A percentile compares a stretch with the other conserved stretches of the same genome.
phyloP scores from a whole-genome alignment of 2,329 filamentous ascomycete species.

The Alternaria arbusti region DNA sequence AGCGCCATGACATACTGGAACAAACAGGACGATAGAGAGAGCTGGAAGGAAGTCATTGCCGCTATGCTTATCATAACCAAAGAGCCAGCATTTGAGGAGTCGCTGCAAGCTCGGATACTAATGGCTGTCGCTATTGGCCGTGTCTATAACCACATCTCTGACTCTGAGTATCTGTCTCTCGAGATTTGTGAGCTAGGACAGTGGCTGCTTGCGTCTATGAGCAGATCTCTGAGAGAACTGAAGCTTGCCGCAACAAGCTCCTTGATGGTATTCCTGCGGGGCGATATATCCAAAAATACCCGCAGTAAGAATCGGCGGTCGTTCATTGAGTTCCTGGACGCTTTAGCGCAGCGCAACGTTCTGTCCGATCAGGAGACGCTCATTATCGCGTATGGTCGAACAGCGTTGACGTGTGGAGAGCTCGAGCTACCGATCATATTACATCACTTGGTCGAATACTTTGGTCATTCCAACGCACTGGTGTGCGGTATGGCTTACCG shows the following conservation, averaged over 20 bases:
- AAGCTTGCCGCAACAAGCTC: slow-evolving; percentile 78
- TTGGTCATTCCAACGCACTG: slow-evolving; percentile 82
- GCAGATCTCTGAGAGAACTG: slow-evolving; percentile 84
- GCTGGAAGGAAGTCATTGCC: slow-evolving; percentile 43
- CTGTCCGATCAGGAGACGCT: slow-evolving; percentile 79
- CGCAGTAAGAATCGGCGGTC: slow-evolving; percentile 70
- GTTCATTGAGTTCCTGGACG: slow-evolving; percentile 73
- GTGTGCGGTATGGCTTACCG: slow-evolving; percentile 82
- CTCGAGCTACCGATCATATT: slow-evolving; percentile 87
- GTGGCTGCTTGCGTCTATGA: slow-evolving; percentile 81
- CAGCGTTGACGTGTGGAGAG: slow-evolving; percentile 76
- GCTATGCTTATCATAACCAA: slow-evolving; percentile 39
- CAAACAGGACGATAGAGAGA: slow-evolving; percentile 17
- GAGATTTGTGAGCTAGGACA: slow-evolving; percentile 72
- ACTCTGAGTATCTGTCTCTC: slow-evolving; percentile 68
- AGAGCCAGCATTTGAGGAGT: slow-evolving; percentile 37
- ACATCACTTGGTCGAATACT: slow-evolving; percentile 81
- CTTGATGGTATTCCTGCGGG: slow-evolving; percentile 69
- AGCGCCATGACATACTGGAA: slow-evolving; percentile 33
- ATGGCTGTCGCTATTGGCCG: slow-evolving; percentile 62
- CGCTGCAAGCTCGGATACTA: slow-evolving; percentile 36
- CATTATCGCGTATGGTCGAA: slow-evolving; percentile 83
- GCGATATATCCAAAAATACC: slow-evolving; percentile 55
- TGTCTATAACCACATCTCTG: slow-evolving; percentile 70
- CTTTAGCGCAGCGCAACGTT: slow-evolving; percentile 72